Evolutionary conservation across 2,329 filamentous ascomycete species (phyloP), one percentile per base, ranked within the genome.

Genomic region (Xylaria sp.): DNA sequence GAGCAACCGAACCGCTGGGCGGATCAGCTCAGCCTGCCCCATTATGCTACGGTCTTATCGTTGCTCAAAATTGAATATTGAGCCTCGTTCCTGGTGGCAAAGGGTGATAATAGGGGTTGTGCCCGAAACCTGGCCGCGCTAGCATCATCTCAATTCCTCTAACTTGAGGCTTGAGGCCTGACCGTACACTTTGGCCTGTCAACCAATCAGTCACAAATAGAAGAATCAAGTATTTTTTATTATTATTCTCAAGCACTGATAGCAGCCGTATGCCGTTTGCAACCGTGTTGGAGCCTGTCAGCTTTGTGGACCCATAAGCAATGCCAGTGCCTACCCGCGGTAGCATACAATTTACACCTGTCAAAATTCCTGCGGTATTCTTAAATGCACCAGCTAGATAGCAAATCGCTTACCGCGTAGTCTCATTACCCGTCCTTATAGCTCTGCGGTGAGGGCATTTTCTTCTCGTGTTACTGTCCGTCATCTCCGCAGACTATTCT

Each of bases 401-500:
- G 29, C 29, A 34, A 34, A 34, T 13, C 4, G 16, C 11, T 13
- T 26, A 9, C 24, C 6, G 5, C 6, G 5, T 42, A 37, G 34
- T 43, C 39, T 38, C 47, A 45, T 24, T 29, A 11, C 40, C 39
- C 41, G 39, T 47, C 39, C 26, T 44, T 29, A 44, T 21, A 42
- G 29, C 37, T 44, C 53, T 29, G 22, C 21, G 22, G 42, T 49
- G 21, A 34, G 11, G 48, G 37, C 39, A 29, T 7, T 39, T 40
- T 19, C 43, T 7, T 39, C 38, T 19, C 43, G 43, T 39, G 39
- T 40, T 51, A 29, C 45, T 50, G 52, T n/a, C 42, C 39, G 13
- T 44, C 42, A 13, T 51, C 50, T 41, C 58, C 58, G 24, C 52
- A 58, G 13, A 61, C 11, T 8, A 58, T 39, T 29, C 34, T 58